Percentiles rank a stretch among this genome's conserved stretches.
These are phyloP conservation scores for Kwoniella newhampshirensis DNA, from an alignment of 768 basidiomycete species.

Conservation along the genomic window DNA sequence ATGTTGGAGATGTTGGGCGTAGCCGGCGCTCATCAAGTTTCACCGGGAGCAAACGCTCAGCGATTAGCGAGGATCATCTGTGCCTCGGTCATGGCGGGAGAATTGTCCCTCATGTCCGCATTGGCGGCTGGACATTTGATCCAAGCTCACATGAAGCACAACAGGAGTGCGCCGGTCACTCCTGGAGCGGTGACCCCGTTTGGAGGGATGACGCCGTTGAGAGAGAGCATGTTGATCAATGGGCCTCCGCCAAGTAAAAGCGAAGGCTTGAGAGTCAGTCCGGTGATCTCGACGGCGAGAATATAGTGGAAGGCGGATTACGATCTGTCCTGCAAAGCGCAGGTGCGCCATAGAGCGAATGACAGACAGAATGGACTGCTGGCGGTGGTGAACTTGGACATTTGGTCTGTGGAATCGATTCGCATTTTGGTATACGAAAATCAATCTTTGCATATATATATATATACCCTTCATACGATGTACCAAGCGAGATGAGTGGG, in stretches of 20 bases:
- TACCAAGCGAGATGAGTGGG: no score
- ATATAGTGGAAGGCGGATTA: no score
- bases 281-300: no score
- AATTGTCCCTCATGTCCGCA: constrained; percentile 84
- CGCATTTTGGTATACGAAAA: neutral
- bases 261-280: no score
- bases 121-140: constrained; percentile 94
- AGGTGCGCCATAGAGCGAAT: no score
- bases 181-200: constrained; percentile 59
- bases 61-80: constrained; percentile 85
- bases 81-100: constrained; percentile 94
- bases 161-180: constrained; percentile 77
- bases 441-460: constrained; percentile 1
- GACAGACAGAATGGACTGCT: no score
- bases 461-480: constrained; percentile 6
- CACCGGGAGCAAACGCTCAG: constrained; percentile 86
- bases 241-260: constrained; percentile 8
- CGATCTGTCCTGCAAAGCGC: no score
- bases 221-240: constrained; percentile 18
- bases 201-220: constrained; percentile 20
- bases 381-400: no score
- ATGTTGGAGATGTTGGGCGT: constrained; percentile 93
- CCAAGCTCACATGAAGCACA: constrained; percentile 87
- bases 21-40: constrained; percentile 79
- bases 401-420: no score